Evolutionary conservation across 2,329 filamentous ascomycete species (phyloP).

Genomic region (Sporothrix euskadiensis): DNA sequence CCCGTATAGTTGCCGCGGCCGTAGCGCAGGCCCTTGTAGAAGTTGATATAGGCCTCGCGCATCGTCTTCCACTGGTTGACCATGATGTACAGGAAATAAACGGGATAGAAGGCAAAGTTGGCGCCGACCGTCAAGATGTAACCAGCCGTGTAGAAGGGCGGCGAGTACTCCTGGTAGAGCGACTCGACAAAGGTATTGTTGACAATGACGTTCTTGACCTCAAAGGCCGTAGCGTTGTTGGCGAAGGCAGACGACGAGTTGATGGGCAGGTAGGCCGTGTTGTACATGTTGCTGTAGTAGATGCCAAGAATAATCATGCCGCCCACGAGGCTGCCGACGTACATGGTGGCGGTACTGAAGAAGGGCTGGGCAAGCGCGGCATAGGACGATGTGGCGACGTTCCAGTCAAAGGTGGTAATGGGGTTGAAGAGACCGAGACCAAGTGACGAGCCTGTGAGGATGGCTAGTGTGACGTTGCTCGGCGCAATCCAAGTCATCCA

Average conservation of each 20-base stretch:
- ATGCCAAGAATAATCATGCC: slow-evolving; percentile 46
- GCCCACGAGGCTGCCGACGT: slow-evolving; percentile 40
- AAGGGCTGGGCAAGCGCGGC: slow-evolving; percentile 45
- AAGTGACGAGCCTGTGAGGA: slow-evolving; percentile 45
- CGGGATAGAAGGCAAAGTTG: slow-evolving; percentile 49
- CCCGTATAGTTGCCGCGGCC: slow-evolving; percentile 46
- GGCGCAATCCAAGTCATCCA: slow-evolving; percentile 56
- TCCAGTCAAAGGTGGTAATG: slow-evolving; percentile 54
- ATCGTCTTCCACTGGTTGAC: slow-evolving; percentile 46
- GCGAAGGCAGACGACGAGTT: slow-evolving; percentile 50
- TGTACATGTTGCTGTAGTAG: slow-evolving; percentile 46
- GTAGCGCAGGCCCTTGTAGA: slow-evolving; percentile 44
- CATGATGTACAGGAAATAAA: slow-evolving; percentile 48
- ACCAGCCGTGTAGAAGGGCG: slow-evolving; percentile 48
- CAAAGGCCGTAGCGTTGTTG: slow-evolving; percentile 46
- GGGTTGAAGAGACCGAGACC: slow-evolving; percentile 51
- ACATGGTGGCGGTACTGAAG: slow-evolving; percentile 44
- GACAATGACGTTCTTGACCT: slow-evolving; percentile 43
- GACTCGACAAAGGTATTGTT: slow-evolving; percentile 44
- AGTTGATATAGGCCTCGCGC: slow-evolving; percentile 43
- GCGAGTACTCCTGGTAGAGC: slow-evolving; percentile 45
- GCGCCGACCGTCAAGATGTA: slow-evolving; percentile 46
- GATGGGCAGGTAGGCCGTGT: slow-evolving; percentile 50
- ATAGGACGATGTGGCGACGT: slow-evolving; percentile 45
- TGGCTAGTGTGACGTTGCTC: slow-evolving; percentile 46